A percentile compares a stretch with the other conserved stretches of the same genome.
Evolutionary conservation across 257 asterid species (phyloP).

Genomic region (Jaltomata sinuosa): DNA sequence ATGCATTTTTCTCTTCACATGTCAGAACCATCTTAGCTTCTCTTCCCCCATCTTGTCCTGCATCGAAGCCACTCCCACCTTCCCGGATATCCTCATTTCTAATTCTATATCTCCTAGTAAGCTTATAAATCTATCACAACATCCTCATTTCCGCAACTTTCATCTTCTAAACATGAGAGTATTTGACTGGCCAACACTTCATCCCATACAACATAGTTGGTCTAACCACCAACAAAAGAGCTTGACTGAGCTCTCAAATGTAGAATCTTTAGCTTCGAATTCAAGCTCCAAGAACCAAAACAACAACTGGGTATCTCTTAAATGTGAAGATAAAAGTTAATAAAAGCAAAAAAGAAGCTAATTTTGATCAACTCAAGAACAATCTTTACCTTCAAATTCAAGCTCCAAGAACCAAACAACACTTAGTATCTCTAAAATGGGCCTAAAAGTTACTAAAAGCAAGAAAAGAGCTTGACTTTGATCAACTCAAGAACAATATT

Average conservation of each 20-base stretch:
- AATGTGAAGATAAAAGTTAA: not conserved
- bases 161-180: too few species aligned
- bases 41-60: not conserved
- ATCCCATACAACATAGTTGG: not conserved
- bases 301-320: not conserved
- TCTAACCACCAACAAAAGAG: not conserved
- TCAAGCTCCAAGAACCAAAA: not conserved
- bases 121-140: not conserved
- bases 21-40: not conserved
- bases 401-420: not conserved
- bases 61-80: not conserved
- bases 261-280: not conserved
- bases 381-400: not conserved
- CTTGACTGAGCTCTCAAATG: not conserved
- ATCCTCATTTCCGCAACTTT: not conserved
- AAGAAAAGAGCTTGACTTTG: not conserved
- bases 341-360: not conserved
- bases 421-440: not conserved
- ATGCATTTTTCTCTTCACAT: too few species aligned
- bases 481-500: not conserved
- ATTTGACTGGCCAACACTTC: too few species aligned
- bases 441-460: not conserved
- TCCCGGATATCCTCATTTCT: not conserved
- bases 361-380: not conserved
- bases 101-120: not conserved